Conservation (phyloP, 2,329 filamentous ascomycete species). For the Beauveria brongniartii region DNA sequence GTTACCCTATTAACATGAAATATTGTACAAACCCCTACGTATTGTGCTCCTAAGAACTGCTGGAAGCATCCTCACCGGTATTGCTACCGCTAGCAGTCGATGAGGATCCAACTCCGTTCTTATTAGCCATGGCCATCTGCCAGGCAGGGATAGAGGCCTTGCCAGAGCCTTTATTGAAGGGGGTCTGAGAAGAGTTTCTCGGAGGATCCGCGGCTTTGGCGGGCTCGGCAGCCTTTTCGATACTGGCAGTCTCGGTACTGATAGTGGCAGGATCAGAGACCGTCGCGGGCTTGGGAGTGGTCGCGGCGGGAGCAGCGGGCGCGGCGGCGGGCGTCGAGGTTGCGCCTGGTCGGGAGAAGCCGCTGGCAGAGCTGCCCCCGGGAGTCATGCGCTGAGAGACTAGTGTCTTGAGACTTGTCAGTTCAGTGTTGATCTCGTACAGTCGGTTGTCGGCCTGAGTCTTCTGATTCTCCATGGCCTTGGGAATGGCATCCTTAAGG, state of each 20-base stretch:
- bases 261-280: conserved; percentile 16
- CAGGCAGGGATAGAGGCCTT: conserved; percentile 70
- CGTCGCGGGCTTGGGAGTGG: conserved; percentile 11
- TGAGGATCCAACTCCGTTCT: conserved; percentile 25
- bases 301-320: neutral
- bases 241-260: conserved; percentile 17
- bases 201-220: conserved; percentile 22
- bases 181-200: conserved; percentile 23
- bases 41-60: conserved; percentile 8
- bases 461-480: conserved; percentile 81
- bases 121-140: conserved; percentile 65
- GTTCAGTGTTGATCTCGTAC: conserved; percentile 76
- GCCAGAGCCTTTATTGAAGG: conserved; percentile 27
- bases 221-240: conserved; percentile 21
- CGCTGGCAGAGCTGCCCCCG: conserved; percentile 18
- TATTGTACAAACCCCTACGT: conserved; percentile 6
- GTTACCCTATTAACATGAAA: neutral
- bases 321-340: neutral
- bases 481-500: conserved; percentile 78
- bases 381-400: conserved; percentile 55
- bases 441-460: conserved; percentile 72
- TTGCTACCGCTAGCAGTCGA: conserved; percentile 14
- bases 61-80: conserved; percentile 19
- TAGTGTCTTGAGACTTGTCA: conserved; percentile 87
- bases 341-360: neutral